These are phyloP conservation scores for Umbelopsis sp. DNA, from an alignment of 192 early-diverging fungal species.

Conservation along the genomic window DNA sequence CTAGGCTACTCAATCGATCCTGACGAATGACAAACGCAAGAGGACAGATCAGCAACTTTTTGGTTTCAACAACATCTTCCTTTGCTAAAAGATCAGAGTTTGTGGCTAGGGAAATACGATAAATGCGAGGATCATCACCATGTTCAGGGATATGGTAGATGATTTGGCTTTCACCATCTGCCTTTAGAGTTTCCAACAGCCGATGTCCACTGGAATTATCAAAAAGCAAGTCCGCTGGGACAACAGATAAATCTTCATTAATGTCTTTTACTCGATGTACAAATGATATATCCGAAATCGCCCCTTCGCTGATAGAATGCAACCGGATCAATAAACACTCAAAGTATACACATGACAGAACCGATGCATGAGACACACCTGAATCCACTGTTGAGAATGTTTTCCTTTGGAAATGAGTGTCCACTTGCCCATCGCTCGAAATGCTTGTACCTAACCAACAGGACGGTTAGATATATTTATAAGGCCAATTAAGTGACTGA, in stretches of 20 bases:
- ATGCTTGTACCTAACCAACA: slow-evolving; percentile 33
- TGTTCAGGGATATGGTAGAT: slow-evolving; percentile 15
- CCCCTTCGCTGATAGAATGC: slow-evolving; percentile 2
- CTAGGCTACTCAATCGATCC: neutral
- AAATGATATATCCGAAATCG: slow-evolving; percentile 26
- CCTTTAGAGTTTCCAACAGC: slow-evolving; percentile 10
- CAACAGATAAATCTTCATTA: neutral
- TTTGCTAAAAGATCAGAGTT: neutral
- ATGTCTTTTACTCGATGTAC: slow-evolving; percentile 22
- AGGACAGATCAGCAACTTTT: neutral
- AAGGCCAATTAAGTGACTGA: neutral
- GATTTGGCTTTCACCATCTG: neutral
- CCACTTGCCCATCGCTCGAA: slow-evolving; percentile 38
- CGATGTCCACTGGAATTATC: slow-evolving; percentile 17
- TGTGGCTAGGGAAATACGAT: neutral
- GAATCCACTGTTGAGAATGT: slow-evolving; percentile 39
- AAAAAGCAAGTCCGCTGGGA: slow-evolving; percentile 23
- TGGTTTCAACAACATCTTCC: neutral
- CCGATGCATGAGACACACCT: slow-evolving; percentile 23
- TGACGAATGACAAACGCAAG: neutral
- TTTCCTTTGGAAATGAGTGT: slow-evolving; percentile 27
- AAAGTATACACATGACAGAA: neutral
- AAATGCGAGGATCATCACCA: slow-evolving; percentile 3
- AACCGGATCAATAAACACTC: neutral
- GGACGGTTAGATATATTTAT: neutral